Evolutionary conservation across 768 basidiomycete genomes (phyloP).

Genomic region (Pholiota microspora): DNA sequence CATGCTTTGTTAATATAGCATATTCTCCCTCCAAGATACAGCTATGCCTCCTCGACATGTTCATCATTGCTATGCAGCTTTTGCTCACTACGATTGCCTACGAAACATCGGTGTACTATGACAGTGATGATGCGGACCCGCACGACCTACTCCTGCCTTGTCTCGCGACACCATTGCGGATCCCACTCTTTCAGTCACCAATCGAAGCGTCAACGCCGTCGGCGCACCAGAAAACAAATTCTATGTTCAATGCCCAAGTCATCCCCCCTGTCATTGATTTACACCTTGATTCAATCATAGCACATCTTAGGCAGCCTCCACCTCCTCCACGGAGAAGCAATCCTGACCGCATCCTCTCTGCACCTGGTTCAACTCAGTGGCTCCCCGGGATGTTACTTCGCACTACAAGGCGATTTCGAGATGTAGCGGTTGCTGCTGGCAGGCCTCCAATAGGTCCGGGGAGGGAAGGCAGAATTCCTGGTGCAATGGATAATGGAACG

Average conservation of each 20-base stretch:
- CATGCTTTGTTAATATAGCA: constrained; percentile 30
- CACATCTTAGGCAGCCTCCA: constrained; percentile 55
- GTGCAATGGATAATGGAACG: constrained; percentile 31
- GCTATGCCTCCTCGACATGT: constrained; percentile 63
- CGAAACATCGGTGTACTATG: constrained; percentile 49
- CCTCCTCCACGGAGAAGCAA: constrained; percentile 25
- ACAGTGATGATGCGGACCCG: constrained; percentile 33
- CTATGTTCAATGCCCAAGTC: constrained; percentile 16
- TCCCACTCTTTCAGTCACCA: constrained; percentile 18
- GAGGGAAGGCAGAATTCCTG: constrained; percentile 27
- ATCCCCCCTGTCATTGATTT: constrained; percentile 63
- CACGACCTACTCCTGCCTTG: constrained; percentile 36
- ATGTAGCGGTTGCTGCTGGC: constrained; percentile 15
- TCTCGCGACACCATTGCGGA: constrained; percentile 20
- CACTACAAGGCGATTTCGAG: constrained; percentile 41
- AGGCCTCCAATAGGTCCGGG: not conserved
- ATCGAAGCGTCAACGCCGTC: constrained; percentile 9
- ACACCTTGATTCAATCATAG: constrained; percentile 49
- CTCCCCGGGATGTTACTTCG: constrained; percentile 52
- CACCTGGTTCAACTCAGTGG: constrained; percentile 60
- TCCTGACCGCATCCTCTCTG: constrained; percentile 41
- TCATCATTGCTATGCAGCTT: constrained; percentile 66
- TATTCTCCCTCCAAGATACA: constrained; percentile 63
- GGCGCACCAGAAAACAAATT: constrained; percentile 21
- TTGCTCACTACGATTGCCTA: constrained; percentile 68